phyloP scores from a whole-genome alignment of 2,329 filamentous ascomycete species.

The Sarocladium brachiariae region DNA sequence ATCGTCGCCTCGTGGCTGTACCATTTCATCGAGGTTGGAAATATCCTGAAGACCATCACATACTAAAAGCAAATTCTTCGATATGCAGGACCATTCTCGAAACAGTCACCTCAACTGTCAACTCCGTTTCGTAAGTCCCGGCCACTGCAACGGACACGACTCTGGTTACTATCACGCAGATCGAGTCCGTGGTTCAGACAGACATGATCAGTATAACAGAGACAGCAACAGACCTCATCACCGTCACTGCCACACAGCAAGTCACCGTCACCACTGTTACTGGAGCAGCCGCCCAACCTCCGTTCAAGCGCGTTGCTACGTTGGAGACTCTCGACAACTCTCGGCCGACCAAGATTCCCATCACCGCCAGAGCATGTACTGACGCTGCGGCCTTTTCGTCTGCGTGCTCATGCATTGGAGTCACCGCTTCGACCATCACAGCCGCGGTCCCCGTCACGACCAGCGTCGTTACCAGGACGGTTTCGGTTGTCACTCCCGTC shows the following conservation, averaged over 20 bases:
- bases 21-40: too few species aligned
- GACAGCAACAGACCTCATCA: background rate
- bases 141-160: background rate
- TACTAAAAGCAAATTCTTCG: too few species aligned
- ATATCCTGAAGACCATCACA: too few species aligned
- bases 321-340: background rate
- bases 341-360: constrained; percentile 1
- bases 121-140: background rate
- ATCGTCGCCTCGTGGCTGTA: too few species aligned
- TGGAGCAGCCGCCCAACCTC: too few species aligned
- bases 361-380: constrained; percentile 13
- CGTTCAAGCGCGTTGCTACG: background rate
- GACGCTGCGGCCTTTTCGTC: constrained; percentile 17
- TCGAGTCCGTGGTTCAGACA: background rate
- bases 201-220: background rate
- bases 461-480: constrained; percentile 12
- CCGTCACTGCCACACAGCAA: background rate
- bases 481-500: constrained; percentile 8
- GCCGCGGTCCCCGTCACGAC: constrained; percentile 9
- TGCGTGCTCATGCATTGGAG: constrained; percentile 20
- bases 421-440: constrained; percentile 16
- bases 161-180: background rate
- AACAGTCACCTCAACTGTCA: background rate
- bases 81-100: background rate
- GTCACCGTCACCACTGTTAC: background rate